Conservation (phyloP, 2,329 filamentous ascomycete species). For the Neofusicoccum ribis region DNA sequence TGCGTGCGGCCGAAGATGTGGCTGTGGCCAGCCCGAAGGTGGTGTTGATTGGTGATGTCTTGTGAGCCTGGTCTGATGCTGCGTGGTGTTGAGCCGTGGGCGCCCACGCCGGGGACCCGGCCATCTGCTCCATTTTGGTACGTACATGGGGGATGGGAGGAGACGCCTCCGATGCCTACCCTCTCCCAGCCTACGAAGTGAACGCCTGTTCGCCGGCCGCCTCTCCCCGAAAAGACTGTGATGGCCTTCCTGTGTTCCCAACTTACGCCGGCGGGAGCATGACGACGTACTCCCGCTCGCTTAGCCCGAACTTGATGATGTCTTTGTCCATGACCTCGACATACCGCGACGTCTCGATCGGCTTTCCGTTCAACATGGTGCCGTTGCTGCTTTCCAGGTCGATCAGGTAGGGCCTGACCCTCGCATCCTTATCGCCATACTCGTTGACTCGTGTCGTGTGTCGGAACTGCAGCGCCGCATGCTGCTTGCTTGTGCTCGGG, state of each 20-base stretch:
- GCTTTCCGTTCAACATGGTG: constrained; percentile 75
- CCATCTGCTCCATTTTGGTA: background rate
- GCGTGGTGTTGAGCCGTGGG: background rate
- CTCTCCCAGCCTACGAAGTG: background rate
- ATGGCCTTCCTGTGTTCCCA: no score
- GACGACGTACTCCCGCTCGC: constrained; percentile 90
- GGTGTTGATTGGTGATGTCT: background rate
- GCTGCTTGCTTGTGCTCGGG: constrained; percentile 91
- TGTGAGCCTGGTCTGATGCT: background rate
- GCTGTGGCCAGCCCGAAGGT: background rate
- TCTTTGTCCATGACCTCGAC: constrained; percentile 87
- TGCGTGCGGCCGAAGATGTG: constrained; percentile 7
- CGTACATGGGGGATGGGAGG: background rate
- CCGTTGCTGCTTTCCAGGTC: constrained; percentile 94
- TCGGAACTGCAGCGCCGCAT: constrained; percentile 92
- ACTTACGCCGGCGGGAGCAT: constrained; percentile 63
- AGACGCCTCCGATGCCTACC: background rate
- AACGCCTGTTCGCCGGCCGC: no score
- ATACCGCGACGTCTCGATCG: constrained; percentile 73
- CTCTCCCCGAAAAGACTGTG: background rate
- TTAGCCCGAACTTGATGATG: constrained; percentile 82
- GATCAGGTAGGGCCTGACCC: constrained; percentile 76
- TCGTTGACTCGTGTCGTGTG: constrained; percentile 81
- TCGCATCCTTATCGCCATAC: constrained; percentile 78
- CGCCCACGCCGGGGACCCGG: no score